Conservation (phyloP, 257 asterid species). For the Schizonepeta tenuifolia region DNA sequence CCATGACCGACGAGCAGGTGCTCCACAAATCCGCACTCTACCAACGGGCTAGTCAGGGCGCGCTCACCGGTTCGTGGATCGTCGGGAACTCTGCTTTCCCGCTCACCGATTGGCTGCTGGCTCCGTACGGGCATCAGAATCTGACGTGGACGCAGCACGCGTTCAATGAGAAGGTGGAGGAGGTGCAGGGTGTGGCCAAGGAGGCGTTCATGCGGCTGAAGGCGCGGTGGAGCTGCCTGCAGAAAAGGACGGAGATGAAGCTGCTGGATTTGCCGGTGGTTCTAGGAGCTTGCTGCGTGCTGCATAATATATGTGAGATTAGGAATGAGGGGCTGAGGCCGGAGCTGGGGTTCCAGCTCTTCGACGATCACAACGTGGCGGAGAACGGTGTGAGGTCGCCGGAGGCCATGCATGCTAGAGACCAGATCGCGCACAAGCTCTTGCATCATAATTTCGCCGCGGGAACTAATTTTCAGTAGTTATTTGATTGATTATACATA, state of each 20-base stretch:
- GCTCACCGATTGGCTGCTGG: slow-evolving; percentile 65
- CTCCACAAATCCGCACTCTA: slow-evolving; percentile 72
- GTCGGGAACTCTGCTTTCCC: slow-evolving; percentile 62
- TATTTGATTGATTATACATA: too few species aligned
- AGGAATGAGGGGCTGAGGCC: slow-evolving; percentile 52
- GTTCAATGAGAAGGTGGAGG: slow-evolving; percentile 58
- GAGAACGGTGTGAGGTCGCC: slow-evolving; percentile 55
- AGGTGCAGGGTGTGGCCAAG: slow-evolving; percentile 48
- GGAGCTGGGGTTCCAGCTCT: slow-evolving; percentile 59
- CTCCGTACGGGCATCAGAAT: slow-evolving; percentile 59
- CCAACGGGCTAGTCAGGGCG: slow-evolving; percentile 63
- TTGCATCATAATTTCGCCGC: slow-evolving; percentile 64
- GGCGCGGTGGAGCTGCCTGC: slow-evolving; percentile 81
- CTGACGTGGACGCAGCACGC: slow-evolving; percentile 85
- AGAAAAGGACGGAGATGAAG: slow-evolving; percentile 83
- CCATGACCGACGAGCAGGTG: slow-evolving; percentile 79
- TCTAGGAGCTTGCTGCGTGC: slow-evolving; percentile 82
- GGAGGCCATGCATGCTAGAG: slow-evolving; percentile 52
- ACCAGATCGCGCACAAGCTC: slow-evolving; percentile 77
- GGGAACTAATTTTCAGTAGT: slow-evolving; percentile 42
- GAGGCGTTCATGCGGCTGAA: slow-evolving; percentile 79
- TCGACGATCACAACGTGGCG: slow-evolving; percentile 60
- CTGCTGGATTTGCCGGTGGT: slow-evolving; percentile 82
- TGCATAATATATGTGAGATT: slow-evolving; percentile 86
- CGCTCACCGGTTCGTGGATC: slow-evolving; percentile 49